Evolutionary conservation across 208 protist genomes (phyloP).

Genomic region (Acanthamoeba lenticulata): DNA sequence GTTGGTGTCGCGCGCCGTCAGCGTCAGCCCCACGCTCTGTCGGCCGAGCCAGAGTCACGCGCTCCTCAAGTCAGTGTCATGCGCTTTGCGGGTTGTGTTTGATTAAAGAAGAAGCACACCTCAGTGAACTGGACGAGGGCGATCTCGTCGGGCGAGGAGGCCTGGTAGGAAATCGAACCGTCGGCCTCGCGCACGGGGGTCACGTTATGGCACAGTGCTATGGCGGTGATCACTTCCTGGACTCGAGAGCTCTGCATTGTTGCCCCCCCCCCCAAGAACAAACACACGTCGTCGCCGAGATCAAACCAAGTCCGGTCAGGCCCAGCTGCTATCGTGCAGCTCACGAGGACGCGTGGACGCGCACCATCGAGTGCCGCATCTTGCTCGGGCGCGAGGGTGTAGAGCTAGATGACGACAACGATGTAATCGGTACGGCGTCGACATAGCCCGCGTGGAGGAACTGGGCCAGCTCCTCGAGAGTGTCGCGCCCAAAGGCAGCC

Average conservation of each 20-base stretch:
- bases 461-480: constrained; percentile 68
- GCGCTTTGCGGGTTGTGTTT: neutral
- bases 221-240: constrained; percentile 88
- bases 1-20: constrained; percentile 71
- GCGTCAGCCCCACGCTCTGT: constrained; percentile 68
- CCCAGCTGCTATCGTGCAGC: neutral
- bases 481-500: constrained; percentile 79
- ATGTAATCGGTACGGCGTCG: neutral
- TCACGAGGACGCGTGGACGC: neutral
- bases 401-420: neutral
- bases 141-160: constrained; percentile 93
- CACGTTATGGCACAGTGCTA: constrained; percentile 97
- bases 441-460: constrained; percentile 53
- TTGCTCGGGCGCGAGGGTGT: neutral
- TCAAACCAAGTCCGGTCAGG: too few species aligned
- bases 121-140: constrained; percentile 96
- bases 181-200: constrained; percentile 89
- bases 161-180: constrained; percentile 66
- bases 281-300: too few species aligned
- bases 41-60: neutral
- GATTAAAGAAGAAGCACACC: neutral
- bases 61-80: neutral
- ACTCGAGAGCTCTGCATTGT: constrained; percentile 70
- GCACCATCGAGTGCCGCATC: neutral
- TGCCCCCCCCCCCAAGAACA: neutral